These are phyloP conservation scores for Malania oleifera DNA, from an alignment of 164 flowering plant species.

Conservation along the genomic window DNA sequence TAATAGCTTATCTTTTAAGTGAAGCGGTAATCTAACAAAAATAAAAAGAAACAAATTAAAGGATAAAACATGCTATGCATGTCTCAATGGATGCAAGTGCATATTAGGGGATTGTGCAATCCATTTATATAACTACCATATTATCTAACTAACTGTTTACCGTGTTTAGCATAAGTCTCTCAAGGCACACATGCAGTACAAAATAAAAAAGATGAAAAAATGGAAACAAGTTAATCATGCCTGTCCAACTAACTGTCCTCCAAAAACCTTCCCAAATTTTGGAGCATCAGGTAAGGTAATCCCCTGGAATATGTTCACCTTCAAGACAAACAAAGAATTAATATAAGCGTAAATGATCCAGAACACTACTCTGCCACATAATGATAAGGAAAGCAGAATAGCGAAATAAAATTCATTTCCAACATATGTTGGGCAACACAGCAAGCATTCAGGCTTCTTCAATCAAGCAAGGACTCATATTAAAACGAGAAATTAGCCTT, in stretches of 20 bases:
- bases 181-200: neutral
- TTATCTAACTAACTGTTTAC: neutral
- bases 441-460: no score
- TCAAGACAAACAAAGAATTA: slow-evolving; percentile 16
- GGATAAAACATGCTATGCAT: neutral
- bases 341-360: neutral
- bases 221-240: slow-evolving; percentile 28
- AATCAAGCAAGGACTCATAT: no score
- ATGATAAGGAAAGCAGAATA: no score
- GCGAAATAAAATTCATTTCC: no score
- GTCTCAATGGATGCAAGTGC: neutral
- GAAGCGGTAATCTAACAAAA: no score
- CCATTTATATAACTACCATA: neutral
- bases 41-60: no score
- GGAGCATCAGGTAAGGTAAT: slow-evolving; percentile 87
- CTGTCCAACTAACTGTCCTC: slow-evolving; percentile 96
- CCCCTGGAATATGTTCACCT: slow-evolving; percentile 85
- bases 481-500: no score
- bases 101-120: no score
- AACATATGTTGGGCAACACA: no score
- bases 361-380: neutral
- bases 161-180: no score
- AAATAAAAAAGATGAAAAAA: neutral
- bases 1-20: no score
- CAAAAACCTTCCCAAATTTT: slow-evolving; percentile 77